A percentile compares a stretch with the other conserved stretches of the same genome.
Evolutionary conservation across 2,329 filamentous ascomycete species (phyloP).

Genomic region (Mycosphaerella arachidis): DNA sequence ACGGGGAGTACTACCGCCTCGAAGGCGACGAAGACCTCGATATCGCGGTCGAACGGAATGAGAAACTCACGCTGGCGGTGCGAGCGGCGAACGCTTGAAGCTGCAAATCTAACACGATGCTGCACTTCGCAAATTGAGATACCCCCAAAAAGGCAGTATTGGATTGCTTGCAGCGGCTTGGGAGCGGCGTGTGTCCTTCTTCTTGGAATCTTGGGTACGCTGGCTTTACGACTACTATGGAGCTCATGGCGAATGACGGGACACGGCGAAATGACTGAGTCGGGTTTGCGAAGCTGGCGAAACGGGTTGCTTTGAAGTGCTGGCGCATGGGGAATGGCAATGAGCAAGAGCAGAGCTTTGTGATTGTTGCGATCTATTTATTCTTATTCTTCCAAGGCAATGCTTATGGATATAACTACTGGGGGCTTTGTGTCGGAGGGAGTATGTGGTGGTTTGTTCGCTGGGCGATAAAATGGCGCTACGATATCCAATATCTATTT

Average conservation of each 20-base stretch:
- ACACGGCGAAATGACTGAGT: not conserved
- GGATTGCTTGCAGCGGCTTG: not conserved
- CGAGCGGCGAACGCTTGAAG: slow-evolving; percentile 21
- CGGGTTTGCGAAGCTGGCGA: not conserved
- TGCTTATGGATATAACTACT: not conserved
- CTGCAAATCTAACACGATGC: not conserved
- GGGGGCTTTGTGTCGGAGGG: not conserved
- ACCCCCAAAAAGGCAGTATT: not conserved
- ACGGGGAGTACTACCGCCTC: slow-evolving; percentile 68
- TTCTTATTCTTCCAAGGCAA: not conserved
- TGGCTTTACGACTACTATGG: not conserved
- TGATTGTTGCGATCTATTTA: not conserved
- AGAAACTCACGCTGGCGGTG: slow-evolving; percentile 70
- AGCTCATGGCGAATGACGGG: not conserved
- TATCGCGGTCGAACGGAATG: slow-evolving; percentile 73
- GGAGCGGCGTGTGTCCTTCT: not conserved
- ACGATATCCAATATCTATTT: not conserved
- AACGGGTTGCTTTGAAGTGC: not conserved
- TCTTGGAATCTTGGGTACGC: not conserved
- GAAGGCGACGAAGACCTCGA: slow-evolving; percentile 77
- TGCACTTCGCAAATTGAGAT: not conserved
- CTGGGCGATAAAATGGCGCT: not conserved
- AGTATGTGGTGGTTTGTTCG: not conserved
- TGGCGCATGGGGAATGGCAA: not conserved
- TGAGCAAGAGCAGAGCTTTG: not conserved